Percentiles rank a stretch among this genome's conserved stretches.
These are phyloP conservation scores for Exophiala calicioides DNA, from an alignment of 2,329 filamentous ascomycete species.

Conservation along the genomic window DNA sequence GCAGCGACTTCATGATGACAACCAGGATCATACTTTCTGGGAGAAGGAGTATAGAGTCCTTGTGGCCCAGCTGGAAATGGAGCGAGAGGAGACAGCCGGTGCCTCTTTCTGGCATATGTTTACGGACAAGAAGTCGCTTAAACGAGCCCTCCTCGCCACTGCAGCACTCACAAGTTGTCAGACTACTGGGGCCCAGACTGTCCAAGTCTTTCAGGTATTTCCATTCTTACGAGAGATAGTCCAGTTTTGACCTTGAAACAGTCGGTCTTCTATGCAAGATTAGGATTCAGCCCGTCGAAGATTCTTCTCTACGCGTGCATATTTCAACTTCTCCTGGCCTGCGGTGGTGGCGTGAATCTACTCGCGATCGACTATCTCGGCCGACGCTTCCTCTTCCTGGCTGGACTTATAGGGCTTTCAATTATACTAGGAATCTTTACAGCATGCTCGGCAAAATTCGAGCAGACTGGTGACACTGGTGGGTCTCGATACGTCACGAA, in stretches of 20 bases:
- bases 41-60: not conserved
- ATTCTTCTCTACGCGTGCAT: not conserved
- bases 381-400: not conserved
- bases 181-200: not conserved
- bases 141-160: not conserved
- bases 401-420: not conserved
- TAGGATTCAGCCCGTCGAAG: not conserved
- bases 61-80: not conserved
- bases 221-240: not conserved
- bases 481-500: no score
- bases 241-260: not conserved
- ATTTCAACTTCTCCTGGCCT: not conserved
- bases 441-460: not conserved
- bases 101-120: not conserved
- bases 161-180: not conserved
- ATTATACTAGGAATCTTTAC: not conserved
- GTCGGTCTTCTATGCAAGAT: not conserved
- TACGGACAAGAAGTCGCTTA: not conserved
- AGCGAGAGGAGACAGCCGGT: not conserved
- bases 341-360: not conserved
- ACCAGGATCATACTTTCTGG: not conserved
- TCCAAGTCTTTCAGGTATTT: not conserved
- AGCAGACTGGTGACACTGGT: not conserved
- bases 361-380: not conserved
- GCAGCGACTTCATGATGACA: slow-evolving; percentile 42